Evolutionary conservation across 2,329 filamentous ascomycete genomes (phyloP).

Genomic region (Diaporthe sp.): DNA sequence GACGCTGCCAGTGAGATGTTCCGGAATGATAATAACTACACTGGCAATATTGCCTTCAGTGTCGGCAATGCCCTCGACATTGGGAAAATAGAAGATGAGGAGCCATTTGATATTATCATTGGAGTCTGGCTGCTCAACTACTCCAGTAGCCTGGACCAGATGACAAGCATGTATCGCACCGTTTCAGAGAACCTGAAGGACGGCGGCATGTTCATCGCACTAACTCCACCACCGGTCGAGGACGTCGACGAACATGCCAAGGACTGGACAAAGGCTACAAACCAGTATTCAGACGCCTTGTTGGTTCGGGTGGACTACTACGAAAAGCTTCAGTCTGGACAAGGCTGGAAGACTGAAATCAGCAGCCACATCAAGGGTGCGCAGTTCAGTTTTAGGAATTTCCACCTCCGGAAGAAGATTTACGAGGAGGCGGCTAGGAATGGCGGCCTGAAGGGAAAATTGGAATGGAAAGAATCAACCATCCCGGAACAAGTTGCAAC

Average conservation of each 20-base stretch:
- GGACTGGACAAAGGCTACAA: not conserved
- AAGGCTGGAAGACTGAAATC: constrained; percentile 39
- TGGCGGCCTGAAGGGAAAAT: constrained; percentile 44
- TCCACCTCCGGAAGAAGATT: constrained; percentile 46
- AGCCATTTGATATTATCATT: constrained; percentile 52
- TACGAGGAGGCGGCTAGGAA: constrained; percentile 47
- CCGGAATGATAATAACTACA: constrained; percentile 30
- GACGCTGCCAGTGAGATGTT: constrained; percentile 41
- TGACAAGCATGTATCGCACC: constrained; percentile 51
- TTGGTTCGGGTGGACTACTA: constrained; percentile 33
- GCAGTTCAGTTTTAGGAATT: constrained; percentile 45
- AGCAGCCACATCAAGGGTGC: constrained; percentile 26
- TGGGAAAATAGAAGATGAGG: constrained; percentile 39
- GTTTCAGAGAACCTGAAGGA: constrained; percentile 50
- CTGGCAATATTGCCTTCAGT: constrained; percentile 32
- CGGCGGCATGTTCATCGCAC: constrained; percentile 49
- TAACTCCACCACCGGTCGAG: constrained; percentile 41
- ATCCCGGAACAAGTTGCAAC: constrained; percentile 39
- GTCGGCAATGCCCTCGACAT: constrained; percentile 47
- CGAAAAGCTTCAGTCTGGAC: constrained; percentile 28
- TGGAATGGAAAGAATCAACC: constrained; percentile 44
- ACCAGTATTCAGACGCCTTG: not conserved
- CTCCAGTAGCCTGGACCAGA: constrained; percentile 44
- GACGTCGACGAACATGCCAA: constrained; percentile 36
- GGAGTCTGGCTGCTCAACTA: constrained; percentile 55